Evolutionary conservation across 2,329 filamentous ascomycete genomes (phyloP), one percentile per base, ranked within the genome.

Genomic region (Neophaeococcomyces mojaviensis): DNA sequence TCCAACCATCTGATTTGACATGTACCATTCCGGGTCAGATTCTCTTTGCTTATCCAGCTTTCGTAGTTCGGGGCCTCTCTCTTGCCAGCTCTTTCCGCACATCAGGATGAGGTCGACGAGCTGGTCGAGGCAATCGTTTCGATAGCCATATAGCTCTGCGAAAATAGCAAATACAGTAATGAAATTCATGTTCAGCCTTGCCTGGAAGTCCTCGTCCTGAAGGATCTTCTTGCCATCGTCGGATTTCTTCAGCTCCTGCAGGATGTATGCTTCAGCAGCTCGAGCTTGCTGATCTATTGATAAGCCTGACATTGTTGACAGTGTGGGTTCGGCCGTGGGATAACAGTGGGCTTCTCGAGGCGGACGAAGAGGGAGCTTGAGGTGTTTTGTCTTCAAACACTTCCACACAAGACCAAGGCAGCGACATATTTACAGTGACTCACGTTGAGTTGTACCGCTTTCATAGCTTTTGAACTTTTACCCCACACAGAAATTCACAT

Each of bases 121-220:
- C 30, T 55, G 53, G 33, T 55, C 53, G 1, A 55, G 47, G 33
- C 53, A 55, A 26, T 55, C 53, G 39, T 52, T 45, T 16, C 53
- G 40, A 24, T 55, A 55, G 30, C 53, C 53, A 39, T 55, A 55
- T 8, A 55, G 44, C 38, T 54, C 53, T 20, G 53, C 53, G 31
- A 54, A 55, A 19, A 55, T 55, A 15, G 47, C 53, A 35, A 55
- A 55, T 18, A 55, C 44, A 22, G 53, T 55, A 24, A 54, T 54
- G 33, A 55, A 55, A 39, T 55, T 52, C 46, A 47, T 49, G 22
- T 55, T 49, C 32, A 55, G 40, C 28, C 53, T 39, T 12, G 18
- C 39, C 15, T 28, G 44, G 39, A 55, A 55, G 35, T 52, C 48
- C 13, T 49, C 37, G 26, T 55, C 51, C 28, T 51, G 16, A 22